Percentiles rank a stretch among this genome's conserved stretches.
Evolutionary conservation across 2,329 filamentous ascomycete genomes (phyloP).

Genomic region (Atkinsonella hypoxylon): DNA sequence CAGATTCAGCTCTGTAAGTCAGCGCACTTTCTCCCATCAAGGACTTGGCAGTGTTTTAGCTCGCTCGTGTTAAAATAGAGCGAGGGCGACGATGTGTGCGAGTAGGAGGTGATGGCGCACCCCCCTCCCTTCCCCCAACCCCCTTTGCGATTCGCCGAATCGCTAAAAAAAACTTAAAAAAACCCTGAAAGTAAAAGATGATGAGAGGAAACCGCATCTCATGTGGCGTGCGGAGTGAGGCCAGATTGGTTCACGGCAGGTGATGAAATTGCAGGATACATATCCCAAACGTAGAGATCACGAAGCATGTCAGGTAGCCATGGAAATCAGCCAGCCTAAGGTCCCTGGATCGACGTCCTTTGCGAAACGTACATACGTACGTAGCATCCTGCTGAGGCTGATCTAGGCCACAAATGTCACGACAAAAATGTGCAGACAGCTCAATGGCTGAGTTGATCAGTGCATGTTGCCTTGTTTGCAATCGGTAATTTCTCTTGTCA

Average conservation of each 20-base stretch:
- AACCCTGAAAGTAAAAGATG: too few relatives aligned
- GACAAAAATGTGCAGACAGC: too few relatives aligned
- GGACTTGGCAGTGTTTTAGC: conserved; percentile 3
- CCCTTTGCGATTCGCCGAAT: too few relatives aligned
- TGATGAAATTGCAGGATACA: not conserved
- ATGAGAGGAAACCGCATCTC: too few relatives aligned
- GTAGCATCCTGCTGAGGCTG: too few relatives aligned
- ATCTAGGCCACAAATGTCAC: too few relatives aligned
- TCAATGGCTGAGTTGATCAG: too few relatives aligned
- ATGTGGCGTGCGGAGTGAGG: conserved; percentile 1
- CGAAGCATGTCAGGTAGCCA: conserved; percentile 5
- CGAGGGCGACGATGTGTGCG: not conserved
- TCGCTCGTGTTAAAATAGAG: conserved; percentile 2
- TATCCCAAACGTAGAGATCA: not conserved
- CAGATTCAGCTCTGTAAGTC: conserved; percentile 8
- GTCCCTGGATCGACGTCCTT: too few relatives aligned
- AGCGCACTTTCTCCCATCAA: conserved; percentile 2
- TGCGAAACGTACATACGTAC: too few relatives aligned
- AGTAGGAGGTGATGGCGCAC: too few relatives aligned
- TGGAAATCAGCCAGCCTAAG: not conserved
- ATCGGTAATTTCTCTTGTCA: not conserved
- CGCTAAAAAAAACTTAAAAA: too few relatives aligned
- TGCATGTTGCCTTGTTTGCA: not conserved
- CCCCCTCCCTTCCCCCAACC: too few relatives aligned
- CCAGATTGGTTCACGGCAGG: conserved; percentile 1